These are phyloP conservation scores for Paramecium sonneborni DNA, from an alignment of 73 alveolate genomes.

Conservation along the genomic window DNA sequence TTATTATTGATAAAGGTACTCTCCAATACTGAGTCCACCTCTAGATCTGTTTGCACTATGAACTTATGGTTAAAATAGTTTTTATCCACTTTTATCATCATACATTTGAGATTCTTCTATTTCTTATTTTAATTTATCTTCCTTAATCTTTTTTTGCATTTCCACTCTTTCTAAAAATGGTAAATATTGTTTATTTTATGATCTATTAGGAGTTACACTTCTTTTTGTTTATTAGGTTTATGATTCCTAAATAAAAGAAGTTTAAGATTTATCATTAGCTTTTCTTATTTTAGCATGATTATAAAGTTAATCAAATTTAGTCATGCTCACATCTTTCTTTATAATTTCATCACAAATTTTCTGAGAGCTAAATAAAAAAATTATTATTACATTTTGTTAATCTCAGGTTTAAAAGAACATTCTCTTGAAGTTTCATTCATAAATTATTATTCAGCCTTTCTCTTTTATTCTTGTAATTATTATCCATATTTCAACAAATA, in stretches of 20 bases:
- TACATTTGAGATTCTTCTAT: neutral
- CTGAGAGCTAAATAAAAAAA: neutral
- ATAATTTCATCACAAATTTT: neutral
- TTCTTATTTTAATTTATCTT: neutral
- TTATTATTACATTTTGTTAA: neutral
- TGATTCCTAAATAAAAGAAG: neutral
- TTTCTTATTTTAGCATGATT: neutral
- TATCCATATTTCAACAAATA: slow-evolving; percentile 24
- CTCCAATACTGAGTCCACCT: slow-evolving; percentile 23
- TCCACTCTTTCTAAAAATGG: slow-evolving; percentile 46
- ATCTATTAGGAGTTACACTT: neutral
- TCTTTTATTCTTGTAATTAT: neutral
- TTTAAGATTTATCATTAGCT: neutral
- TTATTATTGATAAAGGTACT: neutral
- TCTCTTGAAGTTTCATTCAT: neutral
- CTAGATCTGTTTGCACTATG: neutral
- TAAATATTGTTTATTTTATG: neutral
- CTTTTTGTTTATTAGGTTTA: neutral
- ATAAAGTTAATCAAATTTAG: slow-evolving; percentile 2
- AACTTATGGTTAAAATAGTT: neutral
- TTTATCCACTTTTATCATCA: slow-evolving; percentile 45
- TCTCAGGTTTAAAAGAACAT: slow-evolving; percentile 46
- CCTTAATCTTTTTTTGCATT: slow-evolving; percentile 5
- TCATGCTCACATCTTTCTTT: slow-evolving; percentile 13
- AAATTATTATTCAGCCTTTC: neutral